Conservation (phyloP, 139 green algal species). For the Pleodorina starrii region DNA sequence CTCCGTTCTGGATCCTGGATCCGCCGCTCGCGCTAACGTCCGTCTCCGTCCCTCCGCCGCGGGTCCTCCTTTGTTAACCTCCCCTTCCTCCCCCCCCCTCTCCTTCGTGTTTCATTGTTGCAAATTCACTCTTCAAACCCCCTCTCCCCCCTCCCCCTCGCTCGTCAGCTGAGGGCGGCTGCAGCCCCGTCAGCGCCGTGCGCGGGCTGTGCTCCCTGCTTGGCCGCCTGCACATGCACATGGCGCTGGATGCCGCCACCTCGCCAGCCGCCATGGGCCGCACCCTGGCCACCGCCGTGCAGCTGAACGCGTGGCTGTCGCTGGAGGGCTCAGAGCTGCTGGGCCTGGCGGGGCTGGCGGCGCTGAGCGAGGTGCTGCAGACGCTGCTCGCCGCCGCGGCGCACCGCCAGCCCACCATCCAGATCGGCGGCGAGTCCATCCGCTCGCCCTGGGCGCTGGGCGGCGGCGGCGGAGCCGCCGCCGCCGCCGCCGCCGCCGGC, state of each 20-base stretch:
- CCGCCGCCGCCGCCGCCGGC: neutral
- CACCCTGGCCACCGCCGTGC: neutral
- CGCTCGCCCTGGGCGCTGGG: conserved; percentile 41
- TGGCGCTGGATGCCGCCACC: conserved; percentile 4
- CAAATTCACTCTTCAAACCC: too few relatives aligned
- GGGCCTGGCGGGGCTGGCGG: conserved; percentile 43
- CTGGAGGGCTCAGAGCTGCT: conserved; percentile 51
- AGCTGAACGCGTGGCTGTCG: conserved; percentile 52
- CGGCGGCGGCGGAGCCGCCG: neutral
- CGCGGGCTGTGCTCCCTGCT: conserved; percentile 33
- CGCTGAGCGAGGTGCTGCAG: conserved; percentile 53
- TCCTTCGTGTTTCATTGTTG: too few relatives aligned
- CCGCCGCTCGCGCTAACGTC: too few relatives aligned
- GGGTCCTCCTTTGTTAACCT: too few relatives aligned
- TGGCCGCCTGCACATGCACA: conserved; percentile 25
- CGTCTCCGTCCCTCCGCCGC: too few relatives aligned
- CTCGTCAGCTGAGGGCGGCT: conserved; percentile 39
- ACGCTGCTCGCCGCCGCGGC: conserved; percentile 32
- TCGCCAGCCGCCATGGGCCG: neutral
- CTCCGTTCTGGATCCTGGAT: too few relatives aligned
- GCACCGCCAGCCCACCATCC: conserved; percentile 2
- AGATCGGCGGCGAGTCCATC: conserved; percentile 1
- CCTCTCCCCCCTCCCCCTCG: too few relatives aligned
- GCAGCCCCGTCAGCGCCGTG: conserved; percentile 11
- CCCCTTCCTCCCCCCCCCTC: too few relatives aligned